Base-by-base conservation (phyloP, 139 green algal genomes). In the Chlorella sp. region DNA sequence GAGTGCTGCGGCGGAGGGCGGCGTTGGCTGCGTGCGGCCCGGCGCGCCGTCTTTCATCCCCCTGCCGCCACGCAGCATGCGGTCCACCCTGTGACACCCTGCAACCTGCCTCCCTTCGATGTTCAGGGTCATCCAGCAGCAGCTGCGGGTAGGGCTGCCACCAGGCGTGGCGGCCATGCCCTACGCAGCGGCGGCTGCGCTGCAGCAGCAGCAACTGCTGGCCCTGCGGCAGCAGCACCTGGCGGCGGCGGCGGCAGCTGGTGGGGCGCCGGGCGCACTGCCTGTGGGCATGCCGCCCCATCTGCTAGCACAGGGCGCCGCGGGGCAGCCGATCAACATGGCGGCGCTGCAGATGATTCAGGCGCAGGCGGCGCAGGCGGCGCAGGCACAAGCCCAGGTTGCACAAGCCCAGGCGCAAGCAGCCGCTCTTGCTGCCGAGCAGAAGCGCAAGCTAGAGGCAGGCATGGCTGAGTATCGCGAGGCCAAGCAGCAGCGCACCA, bases 181-280 rank as follows among this genome's bases (percentile, higher is more conserved):
- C 23, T 23, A 23, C 30, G 64, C 79, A 38, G 32, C 81, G 70
- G 69, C 51, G 65, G 34, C 80, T 60, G 34, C n/a, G 41, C 41
- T 39, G 38, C 87, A 90, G 41, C 74, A 69, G n/a, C 83, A 87
- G 38, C n/a, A 82, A 17, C 87, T 75, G 36, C 32, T 64, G 28
- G 62, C 15, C 36, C 67, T 79, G 57, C 80, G 23, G 28, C 82
- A 76, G 64, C 39, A 73, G 51, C 78, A 76, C 55, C 44, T 28
- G 28, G 72, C 72, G 62, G 38, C 86, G 87, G 39, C 71, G 34
- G 21, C 81, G 83, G 30, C 32, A 82, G 25, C 86, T 81, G 4
- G 72, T 82, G 12, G 68, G 41, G 36, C 30, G 11, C 21, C 47
- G 36, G 44, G n/a, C 20, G 75, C 30, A 34, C 55, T 72, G 18